Evolutionary conservation across 495 filamentous ascomycete species (phyloP).

Genomic region (Aspergillus ostianus): DNA sequence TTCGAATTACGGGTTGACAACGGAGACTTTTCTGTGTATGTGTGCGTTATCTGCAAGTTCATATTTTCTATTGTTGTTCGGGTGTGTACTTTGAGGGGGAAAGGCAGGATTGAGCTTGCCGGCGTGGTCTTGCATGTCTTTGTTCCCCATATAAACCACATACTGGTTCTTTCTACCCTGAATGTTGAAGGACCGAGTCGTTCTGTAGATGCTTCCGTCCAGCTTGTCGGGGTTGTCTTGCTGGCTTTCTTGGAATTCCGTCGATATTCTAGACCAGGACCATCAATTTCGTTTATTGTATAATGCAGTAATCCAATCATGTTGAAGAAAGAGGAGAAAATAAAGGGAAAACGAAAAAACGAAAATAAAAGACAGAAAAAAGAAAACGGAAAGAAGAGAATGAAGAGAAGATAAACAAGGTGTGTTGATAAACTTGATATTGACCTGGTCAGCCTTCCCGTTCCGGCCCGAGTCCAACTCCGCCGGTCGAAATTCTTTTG

Average conservation of each 20-base stretch:
- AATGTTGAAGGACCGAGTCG: constrained; percentile 7
- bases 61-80: constrained; percentile 22
- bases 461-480: constrained; percentile 24
- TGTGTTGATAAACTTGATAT: no score
- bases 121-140: constrained; percentile 28
- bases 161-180: neutral
- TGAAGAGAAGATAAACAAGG: no score
- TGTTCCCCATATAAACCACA: constrained; percentile 20
- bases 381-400: neutral
- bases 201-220: constrained; percentile 15
- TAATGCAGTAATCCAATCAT: neutral
- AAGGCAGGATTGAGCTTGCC: constrained; percentile 29
- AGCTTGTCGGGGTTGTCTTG: constrained; percentile 13
- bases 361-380: no score
- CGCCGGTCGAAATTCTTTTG: constrained; percentile 17
- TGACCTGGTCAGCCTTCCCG: constrained; percentile 15
- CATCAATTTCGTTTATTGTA: neutral
- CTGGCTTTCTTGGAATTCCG: constrained; percentile 17
- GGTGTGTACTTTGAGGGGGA: constrained; percentile 33
- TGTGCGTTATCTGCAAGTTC: constrained; percentile 20
- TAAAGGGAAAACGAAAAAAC: no score
- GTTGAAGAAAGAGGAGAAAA: no score
- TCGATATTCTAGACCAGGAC: constrained; percentile 15
- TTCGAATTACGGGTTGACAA: neutral
- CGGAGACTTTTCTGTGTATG: neutral